A percentile compares a stretch with the other conserved stretches of the same genome.
phyloP scores from a whole-genome alignment of 1,284 basidiomycete genomes.

The Naganishia albida region DNA sequence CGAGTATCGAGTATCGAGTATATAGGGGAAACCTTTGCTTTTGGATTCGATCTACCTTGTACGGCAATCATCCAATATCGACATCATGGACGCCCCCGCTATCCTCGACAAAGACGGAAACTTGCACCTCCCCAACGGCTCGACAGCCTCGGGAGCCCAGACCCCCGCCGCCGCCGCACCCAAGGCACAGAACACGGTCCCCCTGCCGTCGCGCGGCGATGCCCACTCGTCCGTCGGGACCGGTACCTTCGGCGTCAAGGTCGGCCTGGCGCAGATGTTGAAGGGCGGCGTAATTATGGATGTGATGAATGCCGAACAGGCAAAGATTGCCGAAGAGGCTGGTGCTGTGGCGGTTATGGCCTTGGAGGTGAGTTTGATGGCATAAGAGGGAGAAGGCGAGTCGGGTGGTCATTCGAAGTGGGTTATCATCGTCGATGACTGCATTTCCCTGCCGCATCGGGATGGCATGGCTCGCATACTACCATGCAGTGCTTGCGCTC shows the following conservation, averaged over 20 bases:
- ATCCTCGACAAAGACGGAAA: constrained; percentile 43
- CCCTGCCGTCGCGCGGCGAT: constrained; percentile 33
- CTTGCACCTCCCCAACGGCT: constrained; percentile 32
- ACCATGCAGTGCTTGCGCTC: too few species aligned
- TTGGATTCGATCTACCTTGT: not conserved
- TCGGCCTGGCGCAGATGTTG: constrained; percentile 90
- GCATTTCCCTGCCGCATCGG: too few species aligned
- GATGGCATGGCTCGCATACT: not conserved
- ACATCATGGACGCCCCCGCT: constrained; percentile 39
- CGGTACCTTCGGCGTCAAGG: constrained; percentile 84
- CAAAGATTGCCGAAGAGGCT: constrained; percentile 94
- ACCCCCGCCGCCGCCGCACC: constrained; percentile 38
- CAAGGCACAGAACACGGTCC: constrained; percentile 43
- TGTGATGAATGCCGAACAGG: constrained; percentile 65
- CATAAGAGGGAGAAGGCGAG: not conserved
- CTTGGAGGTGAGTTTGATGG: constrained; percentile 51
- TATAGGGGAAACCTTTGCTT: too few species aligned
- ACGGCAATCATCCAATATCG: constrained; percentile 1
- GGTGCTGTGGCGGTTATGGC: constrained; percentile 99
- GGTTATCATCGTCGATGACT: too few species aligned
- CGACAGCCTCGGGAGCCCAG: constrained; percentile 38
- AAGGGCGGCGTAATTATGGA: constrained; percentile 94
- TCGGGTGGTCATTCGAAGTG: not conserved
- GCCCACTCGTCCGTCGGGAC: constrained; percentile 34
- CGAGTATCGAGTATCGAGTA: not conserved